A percentile compares a stretch with the other conserved stretches of the same genome.
These are phyloP conservation scores for Dendrobium catenatum DNA, from an alignment of 106 monocot species.

Conservation along the genomic window DNA sequence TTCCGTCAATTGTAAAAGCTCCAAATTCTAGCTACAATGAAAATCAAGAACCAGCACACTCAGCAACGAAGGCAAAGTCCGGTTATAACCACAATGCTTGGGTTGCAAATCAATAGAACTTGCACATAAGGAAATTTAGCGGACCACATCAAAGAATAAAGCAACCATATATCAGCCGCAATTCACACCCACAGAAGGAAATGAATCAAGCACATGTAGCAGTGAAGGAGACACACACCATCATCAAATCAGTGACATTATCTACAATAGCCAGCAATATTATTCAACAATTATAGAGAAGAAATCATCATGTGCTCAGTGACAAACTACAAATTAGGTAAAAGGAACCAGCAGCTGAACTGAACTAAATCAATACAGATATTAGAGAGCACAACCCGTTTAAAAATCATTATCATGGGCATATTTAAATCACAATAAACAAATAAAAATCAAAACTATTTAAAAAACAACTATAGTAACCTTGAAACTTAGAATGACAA, in stretches of 20 bases:
- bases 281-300: neutral
- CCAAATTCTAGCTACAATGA: neutral
- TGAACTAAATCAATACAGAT: too few species aligned
- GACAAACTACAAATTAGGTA: too few species aligned
- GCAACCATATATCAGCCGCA: neutral
- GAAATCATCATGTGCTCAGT: too few species aligned
- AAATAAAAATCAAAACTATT: neutral
- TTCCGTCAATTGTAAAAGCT: neutral
- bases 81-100: neutral
- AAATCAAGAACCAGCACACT: neutral
- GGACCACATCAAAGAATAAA: neutral
- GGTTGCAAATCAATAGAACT: neutral
- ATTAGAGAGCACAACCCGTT: neutral
- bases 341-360: too few species aligned
- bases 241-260: neutral
- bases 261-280: neutral
- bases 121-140: neutral
- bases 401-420: neutral
- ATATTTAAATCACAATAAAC: neutral
- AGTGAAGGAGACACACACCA: neutral
- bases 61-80: neutral
- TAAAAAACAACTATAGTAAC: neutral
- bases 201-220: neutral
- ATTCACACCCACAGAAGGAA: neutral
- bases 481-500: neutral